Evolutionary conservation across 805 yeast species (phyloP).

Genomic region (Kodamaea leandrae): DNA sequence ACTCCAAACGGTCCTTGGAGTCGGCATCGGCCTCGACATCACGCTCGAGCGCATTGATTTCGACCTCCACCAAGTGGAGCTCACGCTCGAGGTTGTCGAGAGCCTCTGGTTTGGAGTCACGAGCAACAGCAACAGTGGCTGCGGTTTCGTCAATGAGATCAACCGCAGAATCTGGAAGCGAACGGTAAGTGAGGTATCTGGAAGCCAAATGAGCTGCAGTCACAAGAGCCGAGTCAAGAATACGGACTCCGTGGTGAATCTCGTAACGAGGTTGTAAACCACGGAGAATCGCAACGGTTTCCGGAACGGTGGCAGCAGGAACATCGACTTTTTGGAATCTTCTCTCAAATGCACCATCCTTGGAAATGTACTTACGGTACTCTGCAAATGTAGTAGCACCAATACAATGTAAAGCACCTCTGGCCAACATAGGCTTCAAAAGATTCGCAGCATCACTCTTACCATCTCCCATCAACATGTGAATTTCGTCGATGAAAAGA

Average conservation of each 20-base stretch:
- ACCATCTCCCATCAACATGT: conserved; percentile 99
- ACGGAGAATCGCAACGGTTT: conserved; percentile 93
- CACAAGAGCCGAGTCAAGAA: conserved; percentile 89
- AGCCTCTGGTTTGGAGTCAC: conserved; percentile 97
- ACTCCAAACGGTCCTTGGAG: conserved; percentile 80
- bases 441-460: conserved; percentile 96
- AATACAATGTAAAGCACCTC: conserved; percentile 94
- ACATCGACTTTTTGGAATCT: conserved; percentile 97
- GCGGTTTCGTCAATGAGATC: conserved; percentile 95
- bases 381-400: conserved; percentile 98
- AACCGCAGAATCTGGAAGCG: conserved; percentile 95
- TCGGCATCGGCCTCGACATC: conserved; percentile 82
- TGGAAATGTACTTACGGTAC: conserved; percentile 87
- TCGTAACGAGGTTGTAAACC: conserved; percentile 95
- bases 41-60: conserved; percentile 94
- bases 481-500: conserved; percentile 94
- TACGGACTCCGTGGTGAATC: conserved; percentile 96
- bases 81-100: conserved; percentile 91
- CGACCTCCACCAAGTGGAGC: conserved; percentile 87
- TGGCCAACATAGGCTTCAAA: conserved; percentile 94
- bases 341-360: conserved; percentile 98
- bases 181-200: conserved; percentile 90
- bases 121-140: conserved; percentile 94
- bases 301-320: conserved; percentile 86
- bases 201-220: conserved; percentile 94